A percentile compares a stretch with the other conserved stretches of the same genome.
phyloP scores from a whole-genome alignment of 2,329 filamentous ascomycete genomes.

The Aspergillus hortae region DNA sequence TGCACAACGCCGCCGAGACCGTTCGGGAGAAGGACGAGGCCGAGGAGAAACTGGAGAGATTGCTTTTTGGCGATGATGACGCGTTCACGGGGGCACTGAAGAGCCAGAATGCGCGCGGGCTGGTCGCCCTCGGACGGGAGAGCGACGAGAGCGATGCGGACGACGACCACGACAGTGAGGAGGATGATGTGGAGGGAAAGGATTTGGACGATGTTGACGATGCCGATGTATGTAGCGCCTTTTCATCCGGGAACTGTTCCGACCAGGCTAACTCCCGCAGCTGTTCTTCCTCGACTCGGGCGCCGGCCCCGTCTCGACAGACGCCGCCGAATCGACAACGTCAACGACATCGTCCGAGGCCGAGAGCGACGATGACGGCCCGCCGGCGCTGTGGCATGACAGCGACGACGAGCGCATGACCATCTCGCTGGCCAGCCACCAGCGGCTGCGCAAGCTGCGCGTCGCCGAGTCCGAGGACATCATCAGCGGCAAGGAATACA shows the following conservation, averaged over 20 bases:
- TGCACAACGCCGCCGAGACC: conserved; percentile 22
- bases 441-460: conserved; percentile 77
- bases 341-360: conserved; percentile 38
- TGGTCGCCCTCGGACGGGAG: conserved; percentile 29
- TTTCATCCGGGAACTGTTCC: background rate
- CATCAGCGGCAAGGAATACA: conserved; percentile 82
- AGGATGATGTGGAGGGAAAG: conserved; percentile 41
- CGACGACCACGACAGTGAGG: conserved; percentile 25
- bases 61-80: conserved; percentile 84
- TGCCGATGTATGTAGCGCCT: conserved; percentile 54
- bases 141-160: conserved; percentile 8
- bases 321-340: conserved; percentile 31
- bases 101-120: conserved; percentile 46
- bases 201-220: conserved; percentile 67
- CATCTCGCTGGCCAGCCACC: conserved; percentile 74
- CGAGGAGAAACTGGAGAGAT: conserved; percentile 79
- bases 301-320: conserved; percentile 38
- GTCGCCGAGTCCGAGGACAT: conserved; percentile 78
- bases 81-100: conserved; percentile 76
- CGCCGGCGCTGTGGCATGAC: conserved; percentile 70
- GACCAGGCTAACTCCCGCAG: conserved; percentile 25
- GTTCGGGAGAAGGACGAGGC: conserved; percentile 69
- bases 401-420: conserved; percentile 89
- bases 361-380: conserved; percentile 30
- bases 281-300: conserved; percentile 81